These are phyloP conservation scores for Meyerozyma guilliermondii DNA, from an alignment of 1,139 yeast genomes.

Conservation along the genomic window DNA sequence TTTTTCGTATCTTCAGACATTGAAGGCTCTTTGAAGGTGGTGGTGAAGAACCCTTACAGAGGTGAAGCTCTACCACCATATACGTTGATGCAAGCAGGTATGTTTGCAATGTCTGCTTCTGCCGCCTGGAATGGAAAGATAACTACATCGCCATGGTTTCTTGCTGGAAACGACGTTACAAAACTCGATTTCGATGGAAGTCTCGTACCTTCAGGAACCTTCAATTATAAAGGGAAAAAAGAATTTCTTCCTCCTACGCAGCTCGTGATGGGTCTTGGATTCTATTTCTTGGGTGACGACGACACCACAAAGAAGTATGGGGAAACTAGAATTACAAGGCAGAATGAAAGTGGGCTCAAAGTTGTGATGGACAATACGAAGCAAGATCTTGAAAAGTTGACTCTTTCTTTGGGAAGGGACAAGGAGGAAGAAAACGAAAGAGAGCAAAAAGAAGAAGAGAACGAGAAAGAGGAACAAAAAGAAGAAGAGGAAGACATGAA, in stretches of 20 bases:
- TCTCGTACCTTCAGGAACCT: slow-evolving; percentile 59
- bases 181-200: slow-evolving; percentile 65
- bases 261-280: slow-evolving; percentile 84
- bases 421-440: slow-evolving; percentile 3
- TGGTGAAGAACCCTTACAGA: slow-evolving; percentile 69
- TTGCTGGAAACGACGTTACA: slow-evolving; percentile 58
- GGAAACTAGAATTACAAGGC: slow-evolving; percentile 29
- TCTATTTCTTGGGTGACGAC: slow-evolving; percentile 68
- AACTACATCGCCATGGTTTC: slow-evolving; percentile 81
- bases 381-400: slow-evolving; percentile 21
- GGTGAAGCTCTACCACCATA: slow-evolving; percentile 71
- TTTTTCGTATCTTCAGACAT: slow-evolving; percentile 70
- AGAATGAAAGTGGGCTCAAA: slow-evolving; percentile 44
- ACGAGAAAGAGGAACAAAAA: slow-evolving; percentile 9
- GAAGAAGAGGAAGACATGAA: slow-evolving; percentile 3
- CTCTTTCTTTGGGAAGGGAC: slow-evolving; percentile 8
- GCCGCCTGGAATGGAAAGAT: slow-evolving; percentile 88
- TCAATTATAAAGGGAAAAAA: slow-evolving; percentile 54
- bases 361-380: slow-evolving; percentile 33
- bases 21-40: slow-evolving; percentile 69
- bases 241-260: slow-evolving; percentile 75
- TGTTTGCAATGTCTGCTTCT: slow-evolving; percentile 74
- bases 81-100: slow-evolving; percentile 86
- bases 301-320: slow-evolving; percentile 41
- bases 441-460: slow-evolving; percentile 6